Conservation (phyloP, 345 rosid genomes). For the Sapria himalayana region DNA sequence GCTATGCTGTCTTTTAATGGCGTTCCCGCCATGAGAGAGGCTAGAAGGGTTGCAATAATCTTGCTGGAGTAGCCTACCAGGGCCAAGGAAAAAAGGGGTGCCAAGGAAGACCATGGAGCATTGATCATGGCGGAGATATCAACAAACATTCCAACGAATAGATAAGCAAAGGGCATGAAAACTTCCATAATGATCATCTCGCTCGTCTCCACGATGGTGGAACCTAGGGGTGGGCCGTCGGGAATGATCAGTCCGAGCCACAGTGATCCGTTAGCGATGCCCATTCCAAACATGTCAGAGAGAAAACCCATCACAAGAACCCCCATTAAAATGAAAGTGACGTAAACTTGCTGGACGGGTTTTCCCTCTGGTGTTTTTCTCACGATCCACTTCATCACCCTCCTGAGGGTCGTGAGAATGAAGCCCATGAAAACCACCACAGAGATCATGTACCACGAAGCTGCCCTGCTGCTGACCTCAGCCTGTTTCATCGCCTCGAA, state of each 20-base stretch:
- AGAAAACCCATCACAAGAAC: slow-evolving; percentile 29
- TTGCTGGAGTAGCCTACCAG: slow-evolving; percentile 21
- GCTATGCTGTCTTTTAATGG: slow-evolving; percentile 35
- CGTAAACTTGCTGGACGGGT: slow-evolving; percentile 24
- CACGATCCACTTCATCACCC: slow-evolving; percentile 22
- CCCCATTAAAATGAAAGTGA: slow-evolving; percentile 23
- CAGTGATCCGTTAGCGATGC: slow-evolving; percentile 34
- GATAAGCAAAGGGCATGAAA: slow-evolving; percentile 39
- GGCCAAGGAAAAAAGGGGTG: slow-evolving; percentile 23
- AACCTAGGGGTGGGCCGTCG: slow-evolving; percentile 47
- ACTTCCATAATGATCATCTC: slow-evolving; percentile 38
- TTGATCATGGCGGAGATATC: slow-evolving; percentile 19
- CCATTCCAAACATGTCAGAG: slow-evolving; percentile 48
- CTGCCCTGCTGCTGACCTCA: slow-evolving; percentile 5
- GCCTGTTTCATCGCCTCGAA: slow-evolving; percentile 26
- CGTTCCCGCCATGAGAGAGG: slow-evolving; percentile 14
- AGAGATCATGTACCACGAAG: slow-evolving; percentile 17
- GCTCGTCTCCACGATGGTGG: slow-evolving; percentile 25
- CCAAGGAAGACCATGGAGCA: slow-evolving; percentile 20
- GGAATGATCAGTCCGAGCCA: slow-evolving; percentile 45
- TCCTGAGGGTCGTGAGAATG: slow-evolving; percentile 11
- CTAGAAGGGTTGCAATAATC: slow-evolving; percentile 10
- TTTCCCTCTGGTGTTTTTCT: slow-evolving; percentile 29
- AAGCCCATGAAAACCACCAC: slow-evolving; percentile 7
- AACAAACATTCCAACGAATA: slow-evolving; percentile 26